A percentile compares a stretch with the other conserved stretches of the same genome.
Evolutionary conservation across 352 stramenopile species (phyloP).

Genomic region (Aphanomyces invadans): DNA sequence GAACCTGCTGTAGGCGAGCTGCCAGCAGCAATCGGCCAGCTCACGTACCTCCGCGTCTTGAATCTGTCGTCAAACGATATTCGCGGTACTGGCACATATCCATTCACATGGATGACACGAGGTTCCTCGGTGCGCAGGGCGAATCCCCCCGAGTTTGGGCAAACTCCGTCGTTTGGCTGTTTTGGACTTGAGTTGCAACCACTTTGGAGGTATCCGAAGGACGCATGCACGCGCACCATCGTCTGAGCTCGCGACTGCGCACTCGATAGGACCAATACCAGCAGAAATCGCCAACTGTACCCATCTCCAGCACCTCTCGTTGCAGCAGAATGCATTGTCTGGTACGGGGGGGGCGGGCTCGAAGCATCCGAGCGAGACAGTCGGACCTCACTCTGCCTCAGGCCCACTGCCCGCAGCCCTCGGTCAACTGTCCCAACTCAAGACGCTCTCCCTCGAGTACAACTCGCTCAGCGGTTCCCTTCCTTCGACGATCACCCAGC

Average conservation of each 20-base stretch:
- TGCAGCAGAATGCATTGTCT: constrained; percentile 72
- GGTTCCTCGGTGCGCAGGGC: constrained; percentile 28
- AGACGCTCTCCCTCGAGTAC: constrained; percentile 73
- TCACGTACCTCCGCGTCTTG: constrained; percentile 61
- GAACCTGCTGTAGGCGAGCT: constrained; percentile 29
- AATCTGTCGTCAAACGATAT: constrained; percentile 80
- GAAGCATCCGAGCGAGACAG: no score
- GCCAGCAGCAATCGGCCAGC: constrained; percentile 37
- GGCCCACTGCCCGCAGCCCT: constrained; percentile 44
- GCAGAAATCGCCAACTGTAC: constrained; percentile 40
- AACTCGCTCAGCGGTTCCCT: constrained; percentile 65
- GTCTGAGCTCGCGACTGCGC: neutral
- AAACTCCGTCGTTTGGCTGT: constrained; percentile 43
- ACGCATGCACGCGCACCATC: no score
- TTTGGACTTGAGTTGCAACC: constrained; percentile 78
- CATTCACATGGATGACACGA: neutral
- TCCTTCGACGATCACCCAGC: constrained; percentile 40
- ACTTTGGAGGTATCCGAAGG: constrained; percentile 42
- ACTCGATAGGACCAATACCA: constrained; percentile 35
- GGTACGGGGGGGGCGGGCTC: no score
- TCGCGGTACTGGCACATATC: constrained; percentile 28
- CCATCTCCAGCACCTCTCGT: constrained; percentile 61
- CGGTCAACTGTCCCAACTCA: constrained; percentile 46
- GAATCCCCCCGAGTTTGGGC: constrained; percentile 48
- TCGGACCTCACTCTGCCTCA: constrained; percentile 20